Evolutionary conservation across 1,284 basidiomycete genomes (phyloP), one percentile per base, ranked within the genome.

Genomic region (Leccinum pachyderme): DNA sequence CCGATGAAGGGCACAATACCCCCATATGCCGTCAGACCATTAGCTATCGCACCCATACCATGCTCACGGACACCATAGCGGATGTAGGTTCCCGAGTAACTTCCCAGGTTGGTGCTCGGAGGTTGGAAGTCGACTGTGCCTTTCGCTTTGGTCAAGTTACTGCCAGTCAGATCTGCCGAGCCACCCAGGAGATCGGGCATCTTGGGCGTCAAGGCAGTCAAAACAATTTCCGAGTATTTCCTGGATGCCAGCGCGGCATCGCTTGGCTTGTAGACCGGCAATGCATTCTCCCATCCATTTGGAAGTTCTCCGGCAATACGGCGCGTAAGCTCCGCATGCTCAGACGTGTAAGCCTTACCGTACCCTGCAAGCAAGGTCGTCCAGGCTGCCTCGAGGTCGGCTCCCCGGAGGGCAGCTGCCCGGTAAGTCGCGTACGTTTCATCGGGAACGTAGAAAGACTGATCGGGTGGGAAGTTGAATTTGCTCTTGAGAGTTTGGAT

Each of bases 61-160:
- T 98, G 95, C 76, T 98, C 95, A 76, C 95, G 92, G 57, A 98
- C 94, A 86, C 95, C 95, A 77, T 91, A 98, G 55, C 93, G 91
- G 72, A 98, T 86, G 75, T 98, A 97, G 52, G 88, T 91, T 57
- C 95, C 95, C 58, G 84, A 76, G 75, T 94, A 97, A 62, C 75
- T 80, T 59, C 95, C 95, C 52, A 97, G 82, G 46, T 84, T 84
- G 45, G 91, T 93, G 73, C 82, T 88, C 22, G 91, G 89, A 54
- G 85, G 89, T 76, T 98, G 95, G 87, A 98, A 97, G 77, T 98
- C 95, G 59, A 87, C 79, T 54, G 82, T 84, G 65, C 81, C 81
- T 79, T 92, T 90, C 61, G 86, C 87, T 70, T 91, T 87, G 61
- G 92, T 95, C 72, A 96, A 79, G 78, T 96, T 97, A 73, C 89